These are phyloP conservation scores for Lecanicillium sp. DNA, from an alignment of 2,329 filamentous ascomycete genomes.

Conservation along the genomic window DNA sequence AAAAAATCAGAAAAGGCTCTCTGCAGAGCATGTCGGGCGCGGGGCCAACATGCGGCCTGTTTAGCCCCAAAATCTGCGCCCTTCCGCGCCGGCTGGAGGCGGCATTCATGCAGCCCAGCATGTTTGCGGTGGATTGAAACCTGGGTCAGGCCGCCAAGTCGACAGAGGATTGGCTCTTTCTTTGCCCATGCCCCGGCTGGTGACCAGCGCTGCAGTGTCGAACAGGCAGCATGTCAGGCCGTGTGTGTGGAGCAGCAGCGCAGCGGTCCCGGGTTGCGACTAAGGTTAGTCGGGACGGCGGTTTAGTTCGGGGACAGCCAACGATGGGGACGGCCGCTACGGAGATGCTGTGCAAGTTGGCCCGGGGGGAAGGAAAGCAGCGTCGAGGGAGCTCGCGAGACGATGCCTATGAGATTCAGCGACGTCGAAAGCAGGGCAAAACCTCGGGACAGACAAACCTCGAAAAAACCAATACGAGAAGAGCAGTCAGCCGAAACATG, in stretches of 20 bases:
- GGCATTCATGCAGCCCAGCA: too few species aligned
- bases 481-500: too few species aligned
- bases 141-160: slow-evolving; percentile 7
- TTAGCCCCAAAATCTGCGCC: slow-evolving; percentile 2
- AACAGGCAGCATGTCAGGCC: too few species aligned
- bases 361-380: not conserved
- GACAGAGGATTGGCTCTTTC: not conserved
- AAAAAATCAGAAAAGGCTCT: not conserved
- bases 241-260: slow-evolving; percentile 4
- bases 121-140: slow-evolving; percentile 1
- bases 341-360: not conserved
- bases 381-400: not conserved
- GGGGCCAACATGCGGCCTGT: slow-evolving; percentile 10
- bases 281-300: not conserved
- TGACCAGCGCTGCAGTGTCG: too few species aligned
- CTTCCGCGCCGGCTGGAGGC: slow-evolving; percentile 11
- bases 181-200: too few species aligned
- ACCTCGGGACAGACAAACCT: not conserved
- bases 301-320: not conserved
- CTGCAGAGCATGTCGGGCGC: not conserved
- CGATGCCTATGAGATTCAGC: not conserved
- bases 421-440: not conserved
- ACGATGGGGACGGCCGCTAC: not conserved
- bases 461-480: too few species aligned
- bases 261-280: too few species aligned